Conservation (phyloP, 1,284 basidiomycete species). For the Ustilago cynodontis region DNA sequence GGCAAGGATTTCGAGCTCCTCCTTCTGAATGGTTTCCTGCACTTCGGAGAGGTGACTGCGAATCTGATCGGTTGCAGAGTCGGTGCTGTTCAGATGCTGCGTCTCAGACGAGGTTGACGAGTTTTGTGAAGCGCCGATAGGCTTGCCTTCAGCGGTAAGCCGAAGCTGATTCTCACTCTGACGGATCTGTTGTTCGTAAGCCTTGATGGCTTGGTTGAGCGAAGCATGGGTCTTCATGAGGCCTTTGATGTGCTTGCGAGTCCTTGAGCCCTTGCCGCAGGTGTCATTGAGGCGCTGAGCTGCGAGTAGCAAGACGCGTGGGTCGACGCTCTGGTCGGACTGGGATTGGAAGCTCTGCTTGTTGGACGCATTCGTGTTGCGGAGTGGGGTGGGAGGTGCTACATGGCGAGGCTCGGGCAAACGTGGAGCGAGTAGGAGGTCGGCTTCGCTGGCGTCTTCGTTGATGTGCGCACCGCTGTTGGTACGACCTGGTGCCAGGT, state of each 20-base stretch:
- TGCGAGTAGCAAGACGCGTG: slow-evolving; percentile 48
- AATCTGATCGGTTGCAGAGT: slow-evolving; percentile 16
- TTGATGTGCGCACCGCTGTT: slow-evolving; percentile 9
- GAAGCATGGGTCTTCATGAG: slow-evolving; percentile 58
- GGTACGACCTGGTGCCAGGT: slow-evolving; percentile 9
- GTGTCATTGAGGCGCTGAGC: slow-evolving; percentile 60
- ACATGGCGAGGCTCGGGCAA: slow-evolving; percentile 43
- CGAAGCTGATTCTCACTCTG: slow-evolving; percentile 40
- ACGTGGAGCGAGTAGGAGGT: slow-evolving; percentile 44
- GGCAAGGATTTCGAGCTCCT: slow-evolving; percentile 68
- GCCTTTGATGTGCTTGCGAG: slow-evolving; percentile 66
- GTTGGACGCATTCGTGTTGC: slow-evolving; percentile 24
- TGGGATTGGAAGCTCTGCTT: slow-evolving; percentile 29
- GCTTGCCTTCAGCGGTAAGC: slow-evolving; percentile 28
- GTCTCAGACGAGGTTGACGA: slow-evolving; percentile 1
- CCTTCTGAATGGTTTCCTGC: slow-evolving; percentile 56
- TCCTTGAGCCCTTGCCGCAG: slow-evolving; percentile 57
- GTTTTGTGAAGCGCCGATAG: slow-evolving; percentile 6
- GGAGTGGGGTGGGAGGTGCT: slow-evolving; percentile 38
- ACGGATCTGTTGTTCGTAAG: slow-evolving; percentile 48
- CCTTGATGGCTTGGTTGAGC: slow-evolving; percentile 41
- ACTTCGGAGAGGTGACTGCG: slow-evolving; percentile 32
- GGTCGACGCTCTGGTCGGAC: slow-evolving; percentile 25
- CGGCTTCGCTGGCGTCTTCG: slow-evolving; percentile 33
- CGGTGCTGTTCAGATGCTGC: slow-evolving; percentile 1